Evolutionary conservation across 306 rosid genomes (phyloP), one percentile per base, ranked within the genome.

Genomic region (Albizia julibrissin): DNA sequence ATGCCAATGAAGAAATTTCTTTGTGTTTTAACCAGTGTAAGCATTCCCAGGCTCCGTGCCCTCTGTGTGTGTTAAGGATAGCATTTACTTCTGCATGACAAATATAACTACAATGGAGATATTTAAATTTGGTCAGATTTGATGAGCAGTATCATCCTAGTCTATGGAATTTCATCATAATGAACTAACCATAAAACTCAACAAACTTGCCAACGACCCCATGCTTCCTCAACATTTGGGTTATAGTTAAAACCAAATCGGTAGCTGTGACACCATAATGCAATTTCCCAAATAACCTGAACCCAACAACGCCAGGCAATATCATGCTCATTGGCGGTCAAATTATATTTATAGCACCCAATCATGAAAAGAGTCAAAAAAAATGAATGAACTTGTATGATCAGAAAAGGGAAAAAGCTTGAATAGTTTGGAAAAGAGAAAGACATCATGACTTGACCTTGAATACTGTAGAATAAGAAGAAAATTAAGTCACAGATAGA

Each of bases 131-230:
- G n/a, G n/a, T n/a, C n/a, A n/a, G n/a, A n/a, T n/a, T n/a, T n/a
- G n/a, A n/a, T n/a, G n/a, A n/a, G n/a, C n/a, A n/a, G n/a, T n/a
- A n/a, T n/a, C n/a, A 52, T 1, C 24, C 59, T 19, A 52, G 59
- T 52, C 24, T 52, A 50, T 6, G 10, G 10, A 19, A 52, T 52
- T 52, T 52, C 59, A 52, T 58, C 6, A 3, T 22, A 81, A 79
- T 34, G 42, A 21, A 74, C 79, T 88, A 88, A 95, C 97, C 99
- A 82, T 95, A 87, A 83, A 95, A 95, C 80, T 95, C 99, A 72
- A 95, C 98, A 87, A 95, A 93, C 87, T 95, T 95, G 43, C 98
- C 98, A 78, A 95, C 98, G 79, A 94, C 98, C 26, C 97, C 97
- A 31, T 93, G 98, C 90, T 93, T 94, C 82, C 98, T 88, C 86